A percentile compares a stretch with the other conserved stretches of the same genome.
These are phyloP conservation scores for Petunia secreta DNA, from an alignment of 257 asterid genomes.

Conservation along the genomic window DNA sequence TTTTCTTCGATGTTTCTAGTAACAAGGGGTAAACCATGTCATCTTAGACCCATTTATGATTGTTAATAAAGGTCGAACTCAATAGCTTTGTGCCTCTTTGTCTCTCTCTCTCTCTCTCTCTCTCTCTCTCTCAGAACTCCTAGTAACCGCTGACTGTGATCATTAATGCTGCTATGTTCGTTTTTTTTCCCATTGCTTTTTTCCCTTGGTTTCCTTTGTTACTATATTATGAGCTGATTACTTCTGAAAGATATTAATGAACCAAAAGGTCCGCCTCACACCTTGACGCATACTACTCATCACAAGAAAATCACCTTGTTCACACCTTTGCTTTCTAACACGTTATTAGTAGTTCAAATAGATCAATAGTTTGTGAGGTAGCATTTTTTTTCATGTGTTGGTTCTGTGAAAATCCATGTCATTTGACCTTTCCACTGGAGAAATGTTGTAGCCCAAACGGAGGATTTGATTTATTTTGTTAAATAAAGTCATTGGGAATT, in stretches of 20 bases:
- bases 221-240: background rate
- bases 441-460: background rate
- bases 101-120: background rate
- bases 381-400: background rate
- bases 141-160: background rate
- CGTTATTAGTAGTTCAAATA: conserved; percentile 1
- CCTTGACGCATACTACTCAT: background rate
- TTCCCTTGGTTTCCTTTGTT: background rate
- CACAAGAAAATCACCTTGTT: background rate
- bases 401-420: background rate
- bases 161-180: background rate
- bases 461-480: no score
- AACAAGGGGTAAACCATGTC: background rate
- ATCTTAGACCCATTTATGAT: background rate
- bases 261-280: background rate
- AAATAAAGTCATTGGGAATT: no score
- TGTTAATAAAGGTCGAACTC: background rate
- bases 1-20: background rate
- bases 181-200: background rate
- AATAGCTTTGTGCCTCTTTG: background rate
- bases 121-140: background rate
- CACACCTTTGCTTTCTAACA: conserved; percentile 1
- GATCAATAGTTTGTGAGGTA: conserved; percentile 13
- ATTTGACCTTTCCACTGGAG: conserved; percentile 6
- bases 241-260: background rate